phyloP scores from a whole-genome alignment of 2,329 filamentous ascomycete species.

The Neurospora crassa region DNA sequence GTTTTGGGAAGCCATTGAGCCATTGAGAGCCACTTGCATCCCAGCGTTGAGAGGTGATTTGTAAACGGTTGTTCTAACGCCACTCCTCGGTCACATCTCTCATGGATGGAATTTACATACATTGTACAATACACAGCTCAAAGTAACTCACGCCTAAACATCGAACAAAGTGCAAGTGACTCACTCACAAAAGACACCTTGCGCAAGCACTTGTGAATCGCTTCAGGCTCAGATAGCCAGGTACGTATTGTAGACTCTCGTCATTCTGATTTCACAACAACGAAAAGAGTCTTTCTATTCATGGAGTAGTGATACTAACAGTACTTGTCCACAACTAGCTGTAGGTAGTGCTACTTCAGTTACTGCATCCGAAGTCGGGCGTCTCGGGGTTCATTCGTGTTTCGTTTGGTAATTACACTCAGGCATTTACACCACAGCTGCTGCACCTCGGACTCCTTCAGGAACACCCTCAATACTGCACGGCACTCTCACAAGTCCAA shows the following conservation, averaged over 20 bases:
- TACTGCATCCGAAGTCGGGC: neutral
- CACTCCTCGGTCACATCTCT: neutral
- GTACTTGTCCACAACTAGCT: neutral
- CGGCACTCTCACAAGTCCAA: neutral
- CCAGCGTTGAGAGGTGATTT: neutral
- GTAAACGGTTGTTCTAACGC: neutral
- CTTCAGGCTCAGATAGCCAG: neutral
- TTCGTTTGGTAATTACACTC: neutral
- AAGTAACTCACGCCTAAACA: neutral
- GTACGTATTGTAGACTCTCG: neutral
- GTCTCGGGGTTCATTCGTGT: neutral
- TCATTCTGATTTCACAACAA: too few relatives aligned
- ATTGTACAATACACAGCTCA: neutral
- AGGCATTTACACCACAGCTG: neutral
- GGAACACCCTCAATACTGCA: neutral
- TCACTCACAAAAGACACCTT: neutral
- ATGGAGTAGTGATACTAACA: neutral
- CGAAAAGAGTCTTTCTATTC: neutral
- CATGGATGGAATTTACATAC: neutral
- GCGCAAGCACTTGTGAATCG: neutral
- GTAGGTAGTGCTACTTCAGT: neutral
- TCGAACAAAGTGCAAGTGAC: neutral
- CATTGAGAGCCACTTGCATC: neutral
- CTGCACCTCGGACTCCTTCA: neutral
- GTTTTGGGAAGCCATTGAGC: neutral